Evolutionary conservation across 2,329 filamentous ascomycete genomes (phyloP).

Genomic region (Onygenales sp.): DNA sequence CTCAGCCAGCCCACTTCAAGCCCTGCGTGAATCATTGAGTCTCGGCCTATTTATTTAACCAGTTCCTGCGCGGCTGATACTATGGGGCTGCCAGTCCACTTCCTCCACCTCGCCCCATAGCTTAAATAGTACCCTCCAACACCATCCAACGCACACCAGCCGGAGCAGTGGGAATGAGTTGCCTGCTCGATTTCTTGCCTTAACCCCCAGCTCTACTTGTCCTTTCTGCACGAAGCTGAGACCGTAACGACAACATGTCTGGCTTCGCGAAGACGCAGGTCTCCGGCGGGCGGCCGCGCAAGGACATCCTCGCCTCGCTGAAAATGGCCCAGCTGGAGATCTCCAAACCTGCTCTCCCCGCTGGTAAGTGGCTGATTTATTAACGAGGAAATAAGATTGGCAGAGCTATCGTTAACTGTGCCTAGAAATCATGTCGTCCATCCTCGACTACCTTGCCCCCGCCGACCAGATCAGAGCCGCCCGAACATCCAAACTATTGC

Average conservation of each 20-base stretch:
- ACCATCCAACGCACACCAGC: background rate
- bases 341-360: constrained; percentile 68
- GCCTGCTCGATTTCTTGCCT: background rate
- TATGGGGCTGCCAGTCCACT: background rate
- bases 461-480: constrained; percentile 79
- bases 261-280: constrained; percentile 16
- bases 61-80: background rate
- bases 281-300: constrained; percentile 26
- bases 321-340: constrained; percentile 73
- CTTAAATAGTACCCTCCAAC: background rate
- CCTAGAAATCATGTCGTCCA: constrained; percentile 73
- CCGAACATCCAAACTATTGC: constrained; percentile 71
- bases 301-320: constrained; percentile 62
- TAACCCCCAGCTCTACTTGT: background rate
- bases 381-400: constrained; percentile 3
- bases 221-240: background rate
- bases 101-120: background rate
- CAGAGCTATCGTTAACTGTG: constrained; percentile 15
- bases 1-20: background rate
- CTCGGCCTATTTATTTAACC: background rate
- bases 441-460: constrained; percentile 82
- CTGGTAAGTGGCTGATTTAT: constrained; percentile 47
- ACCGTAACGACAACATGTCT: background rate
- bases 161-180: background rate
- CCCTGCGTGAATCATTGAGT: background rate